Percentiles rank a stretch among this genome's conserved stretches.
Conservation (phyloP, 2,329 filamentous ascomycete genomes). For the Diaporthe ilicicola region DNA sequence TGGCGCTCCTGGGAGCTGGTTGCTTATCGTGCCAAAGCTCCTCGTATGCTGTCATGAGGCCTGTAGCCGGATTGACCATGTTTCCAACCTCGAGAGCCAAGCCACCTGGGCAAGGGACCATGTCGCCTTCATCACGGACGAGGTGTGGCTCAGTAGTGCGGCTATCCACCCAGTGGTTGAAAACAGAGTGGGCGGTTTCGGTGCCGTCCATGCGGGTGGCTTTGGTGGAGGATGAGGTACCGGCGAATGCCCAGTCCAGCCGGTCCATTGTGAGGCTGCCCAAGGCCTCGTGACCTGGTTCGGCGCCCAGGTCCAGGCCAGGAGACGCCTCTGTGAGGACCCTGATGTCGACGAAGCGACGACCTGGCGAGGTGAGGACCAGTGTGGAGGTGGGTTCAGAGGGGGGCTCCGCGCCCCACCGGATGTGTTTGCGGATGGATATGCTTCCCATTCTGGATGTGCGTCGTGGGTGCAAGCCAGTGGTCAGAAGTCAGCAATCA, state of each 20-base stretch:
- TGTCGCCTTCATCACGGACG: conserved; percentile 64
- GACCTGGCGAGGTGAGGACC: conserved; percentile 67
- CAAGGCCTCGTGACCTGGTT: neutral
- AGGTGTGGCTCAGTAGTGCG: conserved; percentile 49
- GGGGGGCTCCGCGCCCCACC: conserved; percentile 61
- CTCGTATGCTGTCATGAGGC: conserved; percentile 64
- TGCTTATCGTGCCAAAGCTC: conserved; percentile 69
- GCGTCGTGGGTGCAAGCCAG: neutral
- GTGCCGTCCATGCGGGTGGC: conserved; percentile 39
- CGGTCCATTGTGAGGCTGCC: conserved; percentile 35
- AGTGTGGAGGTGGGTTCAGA: conserved; percentile 70
- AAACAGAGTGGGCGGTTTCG: conserved; percentile 50
- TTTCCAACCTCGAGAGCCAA: conserved; percentile 63
- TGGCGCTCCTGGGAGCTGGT: conserved; percentile 28
- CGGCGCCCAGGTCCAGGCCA: conserved; percentile 7
- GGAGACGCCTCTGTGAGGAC: conserved; percentile 44
- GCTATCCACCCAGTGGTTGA: conserved; percentile 69
- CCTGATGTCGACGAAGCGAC: conserved; percentile 70
- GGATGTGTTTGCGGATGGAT: conserved; percentile 66
- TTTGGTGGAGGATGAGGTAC: conserved; percentile 53
- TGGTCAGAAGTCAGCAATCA: neutral
- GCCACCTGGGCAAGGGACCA: conserved; percentile 53
- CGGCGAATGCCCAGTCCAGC: conserved; percentile 74
- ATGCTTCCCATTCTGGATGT: conserved; percentile 53
- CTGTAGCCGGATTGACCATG: conserved; percentile 67